Conservation (phyloP, 257 asterid genomes). For the Plantago ovata region DNA sequence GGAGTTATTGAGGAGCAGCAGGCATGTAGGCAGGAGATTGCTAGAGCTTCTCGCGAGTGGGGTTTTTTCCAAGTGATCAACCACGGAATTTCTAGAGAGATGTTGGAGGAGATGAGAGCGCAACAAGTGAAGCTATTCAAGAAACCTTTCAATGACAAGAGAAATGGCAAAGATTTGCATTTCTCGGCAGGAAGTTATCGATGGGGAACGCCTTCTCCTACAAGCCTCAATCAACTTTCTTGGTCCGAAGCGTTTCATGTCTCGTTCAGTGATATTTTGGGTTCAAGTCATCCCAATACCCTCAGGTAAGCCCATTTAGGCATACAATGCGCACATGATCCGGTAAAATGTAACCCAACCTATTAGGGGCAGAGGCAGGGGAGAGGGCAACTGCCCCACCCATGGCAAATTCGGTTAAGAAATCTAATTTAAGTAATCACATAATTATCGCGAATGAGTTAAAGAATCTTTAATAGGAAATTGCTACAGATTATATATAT, state of each 20-base stretch:
- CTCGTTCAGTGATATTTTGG: constrained; percentile 39
- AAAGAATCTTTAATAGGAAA: too few species aligned
- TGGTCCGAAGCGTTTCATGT: constrained; percentile 96
- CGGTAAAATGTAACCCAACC: too few species aligned
- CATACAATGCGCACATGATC: too few species aligned
- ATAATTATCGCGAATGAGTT: too few species aligned
- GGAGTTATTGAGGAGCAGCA: constrained; percentile 40
- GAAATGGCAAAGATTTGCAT: constrained; percentile 30
- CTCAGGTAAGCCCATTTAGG: too few species aligned
- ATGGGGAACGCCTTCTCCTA: constrained; percentile 82
- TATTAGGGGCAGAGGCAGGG: too few species aligned
- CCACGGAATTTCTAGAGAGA: constrained; percentile 57
- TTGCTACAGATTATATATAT: too few species aligned
- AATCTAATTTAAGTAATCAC: too few species aligned
- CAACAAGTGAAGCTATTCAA: constrained; percentile 59
- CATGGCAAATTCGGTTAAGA: too few species aligned
- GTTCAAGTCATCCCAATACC: constrained; percentile 26
- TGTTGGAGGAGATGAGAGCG: constrained; percentile 49
- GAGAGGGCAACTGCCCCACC: too few species aligned
- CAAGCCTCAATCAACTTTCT: constrained; percentile 50
- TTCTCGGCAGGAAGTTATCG: constrained; percentile 66
- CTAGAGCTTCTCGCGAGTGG: constrained; percentile 71
- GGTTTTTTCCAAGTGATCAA: constrained; percentile 83
- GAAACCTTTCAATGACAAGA: constrained; percentile 58
- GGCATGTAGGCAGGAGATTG: constrained; percentile 52